Conservation (phyloP, 805 yeast species). For the Suhomyces vadensis region DNA sequence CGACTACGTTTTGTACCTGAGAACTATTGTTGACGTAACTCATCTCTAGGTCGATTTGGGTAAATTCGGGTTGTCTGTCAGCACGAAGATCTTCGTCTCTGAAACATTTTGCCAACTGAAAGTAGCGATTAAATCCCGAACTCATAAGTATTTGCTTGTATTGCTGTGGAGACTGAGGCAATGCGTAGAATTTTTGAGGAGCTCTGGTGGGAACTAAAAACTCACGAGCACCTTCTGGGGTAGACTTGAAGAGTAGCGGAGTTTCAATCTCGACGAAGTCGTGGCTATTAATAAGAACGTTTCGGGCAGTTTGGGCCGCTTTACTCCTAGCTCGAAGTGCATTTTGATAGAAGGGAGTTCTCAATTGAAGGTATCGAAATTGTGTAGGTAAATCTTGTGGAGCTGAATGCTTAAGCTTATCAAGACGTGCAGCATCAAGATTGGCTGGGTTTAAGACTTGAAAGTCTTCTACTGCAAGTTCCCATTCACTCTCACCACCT, state of each 20-base stretch:
- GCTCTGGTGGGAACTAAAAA: constrained; percentile 89
- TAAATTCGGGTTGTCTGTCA: constrained; percentile 97
- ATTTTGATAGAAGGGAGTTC: constrained; percentile 58
- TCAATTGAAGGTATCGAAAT: constrained; percentile 75
- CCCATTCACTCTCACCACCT: constrained; percentile 41
- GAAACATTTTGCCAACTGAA: constrained; percentile 90
- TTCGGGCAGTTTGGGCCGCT: constrained; percentile 50
- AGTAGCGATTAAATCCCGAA: constrained; percentile 83
- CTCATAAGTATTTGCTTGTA: constrained; percentile 95
- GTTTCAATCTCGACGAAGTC: constrained; percentile 85
- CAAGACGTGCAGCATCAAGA: constrained; percentile 67
- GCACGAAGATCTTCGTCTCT: constrained; percentile 94
- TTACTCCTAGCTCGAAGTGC: constrained; percentile 58
- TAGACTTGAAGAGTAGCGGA: constrained; percentile 88
- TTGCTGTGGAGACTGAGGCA: constrained; percentile 98
- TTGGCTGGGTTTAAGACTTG: constrained; percentile 64
- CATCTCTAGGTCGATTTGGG: constrained; percentile 96
- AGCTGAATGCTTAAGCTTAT: constrained; percentile 49
- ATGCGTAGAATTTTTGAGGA: constrained; percentile 66
- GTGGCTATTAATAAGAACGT: constrained; percentile 35
- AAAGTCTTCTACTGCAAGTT: constrained; percentile 52
- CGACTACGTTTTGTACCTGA: constrained; percentile 64
- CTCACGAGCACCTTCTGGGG: constrained; percentile 98
- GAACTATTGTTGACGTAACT: constrained; percentile 70
- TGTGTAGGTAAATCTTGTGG: constrained; percentile 72